Conservation (phyloP, 257 asterid genomes). For the Solanum bulbocastanum region DNA sequence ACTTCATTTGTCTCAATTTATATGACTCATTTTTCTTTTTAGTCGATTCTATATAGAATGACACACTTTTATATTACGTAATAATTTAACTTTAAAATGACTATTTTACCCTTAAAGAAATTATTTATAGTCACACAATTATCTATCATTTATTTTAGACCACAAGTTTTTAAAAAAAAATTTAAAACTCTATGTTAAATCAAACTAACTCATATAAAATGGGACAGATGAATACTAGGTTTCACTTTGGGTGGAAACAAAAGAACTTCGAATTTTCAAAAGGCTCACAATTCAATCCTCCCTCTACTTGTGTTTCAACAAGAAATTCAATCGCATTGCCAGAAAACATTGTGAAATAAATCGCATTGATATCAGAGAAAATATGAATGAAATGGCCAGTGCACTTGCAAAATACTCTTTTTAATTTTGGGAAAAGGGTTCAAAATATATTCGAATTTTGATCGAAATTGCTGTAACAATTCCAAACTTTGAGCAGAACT, state of each 20-base stretch:
- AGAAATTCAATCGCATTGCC: not conserved
- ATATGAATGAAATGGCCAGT: not conserved
- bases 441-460: too few species aligned
- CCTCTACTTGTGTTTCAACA: not conserved
- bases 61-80: not conserved
- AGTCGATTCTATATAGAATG: not conserved
- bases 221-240: not conserved
- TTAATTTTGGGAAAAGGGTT: not conserved
- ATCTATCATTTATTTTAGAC: not conserved
- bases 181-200: not conserved
- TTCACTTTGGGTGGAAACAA: not conserved
- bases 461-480: too few species aligned
- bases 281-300: not conserved
- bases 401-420: not conserved
- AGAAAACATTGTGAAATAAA: not conserved
- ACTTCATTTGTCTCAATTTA: too few species aligned
- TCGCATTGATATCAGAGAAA: not conserved
- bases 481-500: too few species aligned
- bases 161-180: too few species aligned
- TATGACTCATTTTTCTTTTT: too few species aligned
- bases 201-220: too few species aligned
- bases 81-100: too few species aligned
- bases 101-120: too few species aligned
- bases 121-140: not conserved
- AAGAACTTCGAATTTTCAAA: not conserved